phyloP scores from a whole-genome alignment of 768 basidiomycete genomes.

The Trichaptum fuscoviolaceum region DNA sequence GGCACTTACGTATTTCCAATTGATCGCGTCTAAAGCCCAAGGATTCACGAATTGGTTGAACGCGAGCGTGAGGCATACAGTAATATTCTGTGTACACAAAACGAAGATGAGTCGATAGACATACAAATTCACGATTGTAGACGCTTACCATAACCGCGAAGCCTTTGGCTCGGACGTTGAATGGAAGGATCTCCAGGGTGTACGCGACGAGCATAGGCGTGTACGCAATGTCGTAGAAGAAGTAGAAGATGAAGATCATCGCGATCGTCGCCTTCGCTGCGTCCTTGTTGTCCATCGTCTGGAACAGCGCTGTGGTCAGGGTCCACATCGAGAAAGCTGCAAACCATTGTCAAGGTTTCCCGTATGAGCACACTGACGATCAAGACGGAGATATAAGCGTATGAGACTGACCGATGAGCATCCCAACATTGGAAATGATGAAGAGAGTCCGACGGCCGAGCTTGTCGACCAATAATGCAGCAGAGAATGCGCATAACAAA shows the following conservation, averaged over 20 bases:
- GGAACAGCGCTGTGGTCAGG: slow-evolving; percentile 35
- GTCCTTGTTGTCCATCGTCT: slow-evolving; percentile 20
- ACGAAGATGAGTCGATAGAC: background rate
- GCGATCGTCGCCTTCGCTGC: slow-evolving; percentile 39
- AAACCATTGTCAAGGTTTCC: too few relatives aligned
- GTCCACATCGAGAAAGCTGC: slow-evolving; percentile 57
- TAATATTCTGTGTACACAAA: slow-evolving; percentile 48
- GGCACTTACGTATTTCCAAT: slow-evolving; percentile 35
- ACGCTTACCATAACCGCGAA: slow-evolving; percentile 63
- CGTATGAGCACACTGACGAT: too few relatives aligned
- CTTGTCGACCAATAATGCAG: slow-evolving; percentile 60
- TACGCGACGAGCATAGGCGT: slow-evolving; percentile 63
- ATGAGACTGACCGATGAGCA: slow-evolving; percentile 42
- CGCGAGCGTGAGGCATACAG: slow-evolving; percentile 58
- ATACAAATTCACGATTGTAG: slow-evolving; percentile 7
- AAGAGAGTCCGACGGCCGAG: slow-evolving; percentile 67
- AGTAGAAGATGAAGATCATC: slow-evolving; percentile 55
- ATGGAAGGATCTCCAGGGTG: slow-evolving; percentile 76
- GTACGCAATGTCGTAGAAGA: slow-evolving; percentile 65
- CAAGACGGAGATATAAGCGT: background rate
- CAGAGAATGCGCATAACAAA: slow-evolving; percentile 49
- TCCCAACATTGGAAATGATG: slow-evolving; percentile 56
- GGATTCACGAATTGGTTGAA: slow-evolving; percentile 83
- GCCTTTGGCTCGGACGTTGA: slow-evolving; percentile 73
- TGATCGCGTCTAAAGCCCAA: slow-evolving; percentile 51